These are phyloP conservation scores for Trichoderma semiorbis DNA, from an alignment of 2,329 filamentous ascomycete species.

Conservation along the genomic window DNA sequence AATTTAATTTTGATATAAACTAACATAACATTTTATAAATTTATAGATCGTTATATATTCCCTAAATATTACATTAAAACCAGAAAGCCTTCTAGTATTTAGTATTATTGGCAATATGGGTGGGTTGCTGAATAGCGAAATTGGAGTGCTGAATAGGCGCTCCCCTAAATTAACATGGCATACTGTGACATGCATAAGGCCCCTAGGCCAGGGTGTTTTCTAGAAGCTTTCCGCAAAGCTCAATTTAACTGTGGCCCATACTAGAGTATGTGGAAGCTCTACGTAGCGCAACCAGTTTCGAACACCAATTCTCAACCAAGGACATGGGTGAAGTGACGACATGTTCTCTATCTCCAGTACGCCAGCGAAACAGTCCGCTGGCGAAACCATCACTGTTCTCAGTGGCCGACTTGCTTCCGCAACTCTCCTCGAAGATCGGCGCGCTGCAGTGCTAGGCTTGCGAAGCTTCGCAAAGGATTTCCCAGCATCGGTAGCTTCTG, in stretches of 20 bases:
- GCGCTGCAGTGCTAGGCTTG: constrained; percentile 86
- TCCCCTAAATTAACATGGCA: neutral
- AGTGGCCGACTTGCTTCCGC: constrained; percentile 84
- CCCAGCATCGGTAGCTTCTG: constrained; percentile 91
- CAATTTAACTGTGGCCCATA: neutral
- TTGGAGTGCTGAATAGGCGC: too few relatives aligned
- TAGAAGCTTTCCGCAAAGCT: constrained; percentile 6
- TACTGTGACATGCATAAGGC: neutral
- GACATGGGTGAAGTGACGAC: constrained; percentile 14
- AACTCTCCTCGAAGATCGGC: constrained; percentile 88
- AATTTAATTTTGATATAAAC: neutral
- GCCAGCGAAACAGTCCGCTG: constrained; percentile 92
- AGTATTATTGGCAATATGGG: too few relatives aligned
- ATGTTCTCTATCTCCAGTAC: constrained; percentile 68
- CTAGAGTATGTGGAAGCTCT: neutral
- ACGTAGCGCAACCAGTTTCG: neutral
- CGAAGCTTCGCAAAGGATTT: constrained; percentile 96
- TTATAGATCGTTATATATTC: too few relatives aligned
- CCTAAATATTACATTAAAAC: too few relatives aligned
- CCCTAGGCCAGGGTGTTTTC: neutral
- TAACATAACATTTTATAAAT: neutral
- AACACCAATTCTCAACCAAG: neutral
- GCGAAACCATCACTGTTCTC: constrained; percentile 87
- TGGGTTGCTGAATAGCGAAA: too few relatives aligned
- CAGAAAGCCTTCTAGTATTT: too few relatives aligned